phyloP scores from a whole-genome alignment of 2,329 filamentous ascomycete genomes.

The Botrytis fragariae region DNA sequence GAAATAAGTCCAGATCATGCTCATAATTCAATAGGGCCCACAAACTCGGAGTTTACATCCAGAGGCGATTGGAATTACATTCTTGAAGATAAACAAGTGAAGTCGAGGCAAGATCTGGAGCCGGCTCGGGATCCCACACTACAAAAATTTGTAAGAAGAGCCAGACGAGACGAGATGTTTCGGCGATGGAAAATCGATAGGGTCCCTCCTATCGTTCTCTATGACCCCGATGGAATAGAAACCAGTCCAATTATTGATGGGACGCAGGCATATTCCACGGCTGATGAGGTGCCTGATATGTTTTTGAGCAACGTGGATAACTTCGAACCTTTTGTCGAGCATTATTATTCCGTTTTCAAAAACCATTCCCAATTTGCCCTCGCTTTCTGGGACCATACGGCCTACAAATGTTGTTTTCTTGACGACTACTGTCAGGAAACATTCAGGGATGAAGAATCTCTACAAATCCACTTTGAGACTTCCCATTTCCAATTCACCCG shows the following conservation, averaged over 20 bases:
- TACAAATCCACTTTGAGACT: not conserved
- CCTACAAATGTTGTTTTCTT: not conserved
- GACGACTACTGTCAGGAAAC: not conserved
- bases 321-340: not conserved
- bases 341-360: not conserved
- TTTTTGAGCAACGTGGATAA: not conserved
- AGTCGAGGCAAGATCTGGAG: not conserved
- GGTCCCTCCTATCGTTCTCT: not conserved
- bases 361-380: not conserved
- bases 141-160: not conserved
- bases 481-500: not conserved
- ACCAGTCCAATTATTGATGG: not conserved
- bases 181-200: not conserved
- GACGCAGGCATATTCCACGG: not conserved
- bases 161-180: slow-evolving; percentile 1
- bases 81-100: not conserved
- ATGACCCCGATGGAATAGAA: not conserved
- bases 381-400: not conserved
- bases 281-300: not conserved
- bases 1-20: not conserved
- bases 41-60: not conserved
- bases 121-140: not conserved
- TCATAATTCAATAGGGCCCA: not conserved
- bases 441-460: not conserved
- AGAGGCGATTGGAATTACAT: not conserved